These are phyloP conservation scores for Penicillium argentinense DNA, from an alignment of 495 filamentous ascomycete genomes.

Conservation along the genomic window DNA sequence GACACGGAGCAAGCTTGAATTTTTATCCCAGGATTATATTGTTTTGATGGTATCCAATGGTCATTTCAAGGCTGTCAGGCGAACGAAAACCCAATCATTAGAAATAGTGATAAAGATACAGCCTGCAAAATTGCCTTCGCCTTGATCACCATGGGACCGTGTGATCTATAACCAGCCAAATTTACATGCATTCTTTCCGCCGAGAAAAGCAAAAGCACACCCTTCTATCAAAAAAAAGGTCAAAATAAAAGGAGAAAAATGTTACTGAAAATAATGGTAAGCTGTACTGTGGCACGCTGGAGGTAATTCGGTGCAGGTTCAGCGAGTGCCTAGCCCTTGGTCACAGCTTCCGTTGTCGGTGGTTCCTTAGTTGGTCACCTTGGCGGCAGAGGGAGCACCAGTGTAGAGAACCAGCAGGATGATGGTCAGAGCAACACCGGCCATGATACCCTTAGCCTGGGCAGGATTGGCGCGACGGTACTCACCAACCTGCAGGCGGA, in stretches of 20 bases:
- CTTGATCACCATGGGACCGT: slow-evolving; percentile 14
- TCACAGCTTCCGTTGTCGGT: background rate
- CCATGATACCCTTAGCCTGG: slow-evolving; percentile 64
- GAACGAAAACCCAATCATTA: slow-evolving; percentile 22
- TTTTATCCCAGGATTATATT: background rate
- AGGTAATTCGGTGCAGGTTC: slow-evolving; percentile 1
- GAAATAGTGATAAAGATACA: slow-evolving; percentile 13
- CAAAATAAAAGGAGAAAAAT: slow-evolving; percentile 9
- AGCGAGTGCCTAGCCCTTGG: background rate
- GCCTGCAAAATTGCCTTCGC: slow-evolving; percentile 17
- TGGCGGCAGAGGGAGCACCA: slow-evolving; percentile 16
- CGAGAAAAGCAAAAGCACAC: slow-evolving; percentile 7
- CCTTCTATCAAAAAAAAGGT: slow-evolving; percentile 18
- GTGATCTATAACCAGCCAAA: slow-evolving; percentile 21
- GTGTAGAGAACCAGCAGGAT: slow-evolving; percentile 61
- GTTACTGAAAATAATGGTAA: slow-evolving; percentile 2
- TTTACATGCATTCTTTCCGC: slow-evolving; percentile 18
- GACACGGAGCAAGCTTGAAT: background rate
- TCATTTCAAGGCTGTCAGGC: slow-evolving; percentile 21
- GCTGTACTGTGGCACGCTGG: slow-evolving; percentile 2
- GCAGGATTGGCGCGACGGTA: slow-evolving; percentile 60
- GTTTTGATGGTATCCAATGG: slow-evolving; percentile 17
- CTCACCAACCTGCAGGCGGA: slow-evolving; percentile 46
- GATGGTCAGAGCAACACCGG: slow-evolving; percentile 52
- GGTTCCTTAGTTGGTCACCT: slow-evolving; percentile 20